Evolutionary conservation across 495 filamentous ascomycete species (phyloP).

Genomic region (Chlorociboria aeruginascens): DNA sequence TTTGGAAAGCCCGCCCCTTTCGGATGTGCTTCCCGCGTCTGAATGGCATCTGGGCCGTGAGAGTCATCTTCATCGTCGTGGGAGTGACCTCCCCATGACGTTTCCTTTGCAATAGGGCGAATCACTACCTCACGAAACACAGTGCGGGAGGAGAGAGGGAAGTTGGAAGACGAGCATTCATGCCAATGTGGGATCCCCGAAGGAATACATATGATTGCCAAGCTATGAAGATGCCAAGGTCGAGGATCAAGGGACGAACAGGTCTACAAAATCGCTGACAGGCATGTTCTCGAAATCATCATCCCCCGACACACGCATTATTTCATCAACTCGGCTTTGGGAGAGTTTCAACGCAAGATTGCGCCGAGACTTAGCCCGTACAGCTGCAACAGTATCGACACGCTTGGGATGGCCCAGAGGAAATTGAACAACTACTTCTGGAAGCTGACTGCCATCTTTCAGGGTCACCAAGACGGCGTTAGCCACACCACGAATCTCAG

Average conservation of each 20-base stretch:
- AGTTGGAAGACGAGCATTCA: no score
- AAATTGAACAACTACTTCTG: slow-evolving; percentile 81
- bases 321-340: not conserved
- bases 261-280: not conserved
- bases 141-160: no score
- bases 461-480: slow-evolving; percentile 86
- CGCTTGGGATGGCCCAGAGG: slow-evolving; percentile 61
- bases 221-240: no score
- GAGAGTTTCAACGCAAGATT: not conserved
- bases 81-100: no score
- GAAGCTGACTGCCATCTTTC: slow-evolving; percentile 78
- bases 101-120: no score
- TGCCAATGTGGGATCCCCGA: no score
- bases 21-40: no score
- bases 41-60: no score
- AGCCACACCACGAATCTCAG: slow-evolving; percentile 76
- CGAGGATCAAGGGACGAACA: not conserved
- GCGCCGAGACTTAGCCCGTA: not conserved
- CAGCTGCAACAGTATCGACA: not conserved
- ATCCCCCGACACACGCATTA: not conserved
- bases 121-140: no score
- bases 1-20: no score
- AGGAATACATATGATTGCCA: no score
- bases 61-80: no score
- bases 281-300: not conserved